These are phyloP conservation scores for Aspergillus avenaceus DNA, from an alignment of 495 filamentous ascomycete genomes.

Conservation along the genomic window DNA sequence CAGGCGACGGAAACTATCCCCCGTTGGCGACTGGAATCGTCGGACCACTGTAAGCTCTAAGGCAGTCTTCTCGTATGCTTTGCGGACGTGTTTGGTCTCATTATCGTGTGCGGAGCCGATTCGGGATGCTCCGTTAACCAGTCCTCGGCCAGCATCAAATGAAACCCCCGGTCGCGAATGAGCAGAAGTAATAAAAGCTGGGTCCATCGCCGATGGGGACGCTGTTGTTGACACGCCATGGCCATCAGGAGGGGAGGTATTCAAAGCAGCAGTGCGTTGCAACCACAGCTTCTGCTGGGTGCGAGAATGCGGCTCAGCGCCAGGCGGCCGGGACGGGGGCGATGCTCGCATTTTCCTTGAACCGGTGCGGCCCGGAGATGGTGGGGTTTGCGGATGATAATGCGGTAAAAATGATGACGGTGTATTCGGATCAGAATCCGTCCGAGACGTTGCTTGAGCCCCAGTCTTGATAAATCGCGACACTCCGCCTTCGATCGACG, in stretches of 20 bases:
- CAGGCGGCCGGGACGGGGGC: constrained; percentile 33
- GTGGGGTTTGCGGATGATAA: constrained; percentile 44
- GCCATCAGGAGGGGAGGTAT: constrained; percentile 43
- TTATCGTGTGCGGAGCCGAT: constrained; percentile 29
- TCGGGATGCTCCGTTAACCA: constrained; percentile 31
- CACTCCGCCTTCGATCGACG: constrained; percentile 46
- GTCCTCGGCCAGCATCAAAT: constrained; percentile 30
- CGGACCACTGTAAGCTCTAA: constrained; percentile 41
- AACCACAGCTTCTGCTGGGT: constrained; percentile 49
- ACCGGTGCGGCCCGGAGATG: constrained; percentile 29
- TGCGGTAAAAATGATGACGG: constrained; percentile 47
- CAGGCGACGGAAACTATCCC: constrained; percentile 39
- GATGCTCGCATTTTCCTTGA: constrained; percentile 21
- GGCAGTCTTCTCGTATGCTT: constrained; percentile 42
- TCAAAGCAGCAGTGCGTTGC: constrained; percentile 44
- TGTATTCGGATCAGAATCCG: constrained; percentile 46
- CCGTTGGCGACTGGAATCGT: constrained; percentile 41
- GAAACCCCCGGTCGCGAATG: constrained; percentile 23
- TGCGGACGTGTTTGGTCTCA: constrained; percentile 40
- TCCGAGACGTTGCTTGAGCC: constrained; percentile 29
- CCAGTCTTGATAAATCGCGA: constrained; percentile 41
- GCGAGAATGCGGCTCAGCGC: constrained; percentile 37
- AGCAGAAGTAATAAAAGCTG: constrained; percentile 24
- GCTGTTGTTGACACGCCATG: constrained; percentile 30
- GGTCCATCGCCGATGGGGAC: constrained; percentile 32